Evolutionary conservation across 495 filamentous ascomycete species (phyloP), one percentile per base, ranked within the genome.

Genomic region (Penicillium lagena): DNA sequence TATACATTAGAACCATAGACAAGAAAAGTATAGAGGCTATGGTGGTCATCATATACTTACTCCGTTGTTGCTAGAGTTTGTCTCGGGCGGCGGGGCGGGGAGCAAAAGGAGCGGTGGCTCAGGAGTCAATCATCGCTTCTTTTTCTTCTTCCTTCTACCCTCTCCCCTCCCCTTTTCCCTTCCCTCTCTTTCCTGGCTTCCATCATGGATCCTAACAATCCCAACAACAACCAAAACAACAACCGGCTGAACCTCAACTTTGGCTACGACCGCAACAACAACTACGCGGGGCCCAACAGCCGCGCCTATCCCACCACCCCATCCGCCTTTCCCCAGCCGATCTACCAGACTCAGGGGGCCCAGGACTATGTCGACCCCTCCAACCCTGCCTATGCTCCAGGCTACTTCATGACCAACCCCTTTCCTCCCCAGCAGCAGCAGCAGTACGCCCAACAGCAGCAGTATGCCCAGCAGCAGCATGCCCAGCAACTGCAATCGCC

Each of bases 261-360:
- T 59, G 68, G 65, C 41, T 75, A 71, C 59, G 73, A 76, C 53
- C 81, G 82, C 58, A 81, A 82, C 53, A 77, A 78, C 53, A 80
- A 81, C 56, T 78, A 82, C 35, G 72, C 77, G 40, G 66, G 22
- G 22, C 22, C 78, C 44, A 80, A 80, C 65, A 85, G 82, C 63
- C 87, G 87, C 66, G 81, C 86, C 46, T 98, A 91, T 78, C 94
- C 93, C 58, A 95, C 93, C 37, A 98, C 93, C 12, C 91, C 93
- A 43, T 96, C 90, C 49, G 93, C 90, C 39, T 96, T 96, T 56
- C 90, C 90, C 9, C 90, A 96, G 66, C 89, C 90, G 28, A 82
- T 94, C 58, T 86, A 82, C 60, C 77, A 78, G 42, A 82, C 79
- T 63, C 75, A 79, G 55, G 68, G 71, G 34, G 77, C 79, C 48